Evolutionary conservation across 164 flowering plant genomes (phyloP), one percentile per base, ranked within the genome.

Genomic region (Kalanchoe fedtschenkoi): DNA sequence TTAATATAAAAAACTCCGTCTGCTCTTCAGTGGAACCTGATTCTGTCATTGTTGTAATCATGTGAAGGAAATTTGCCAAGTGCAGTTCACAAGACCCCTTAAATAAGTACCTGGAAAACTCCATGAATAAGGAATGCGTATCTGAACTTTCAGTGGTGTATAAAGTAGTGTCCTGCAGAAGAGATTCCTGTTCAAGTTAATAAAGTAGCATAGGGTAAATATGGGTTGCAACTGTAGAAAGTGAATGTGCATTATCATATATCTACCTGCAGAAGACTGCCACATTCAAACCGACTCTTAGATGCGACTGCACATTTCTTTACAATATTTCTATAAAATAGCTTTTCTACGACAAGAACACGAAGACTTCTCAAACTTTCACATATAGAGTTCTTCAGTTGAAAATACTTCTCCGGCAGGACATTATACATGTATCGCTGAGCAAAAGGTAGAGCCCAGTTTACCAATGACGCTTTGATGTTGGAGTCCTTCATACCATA

Each of bases 61-160:
- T 81, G 74, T 85, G 91, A 67, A 95, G 97, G 74, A 91, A 95
- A 81, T 95, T 95, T 55, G 99, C 97, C 62, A 95, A 68, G 60
- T 83, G 87, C 38, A 90, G 62, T 14, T 91, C 81, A 17, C 85
- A 75, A 66, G 62, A 62, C 51, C 89, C 93, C 65, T 72, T 44
- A 63, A 80, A 81, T 41, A 88, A 80, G 47, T 84, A 62, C 65
- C 86, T 78, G 68, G 95, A 87, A 26, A 95, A 80, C 72, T 95
- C 99, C 85, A 88, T 68, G 75, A 80, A 95, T 58, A 91, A 34
- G 32, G 93, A 71, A 68, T 91, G 95, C 30, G 75, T 58, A 69
- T 87, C 89, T 54, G 95, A 76, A 11, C 72, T 83, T 17, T 58
- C 65, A 6, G 79, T 77, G 68, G 86, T 62, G 65, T 91, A 91